Percentiles rank a stretch among this genome's conserved stretches.
phyloP scores from a whole-genome alignment of 345 rosid genomes.

The Eucalyptus sideroxylon region DNA sequence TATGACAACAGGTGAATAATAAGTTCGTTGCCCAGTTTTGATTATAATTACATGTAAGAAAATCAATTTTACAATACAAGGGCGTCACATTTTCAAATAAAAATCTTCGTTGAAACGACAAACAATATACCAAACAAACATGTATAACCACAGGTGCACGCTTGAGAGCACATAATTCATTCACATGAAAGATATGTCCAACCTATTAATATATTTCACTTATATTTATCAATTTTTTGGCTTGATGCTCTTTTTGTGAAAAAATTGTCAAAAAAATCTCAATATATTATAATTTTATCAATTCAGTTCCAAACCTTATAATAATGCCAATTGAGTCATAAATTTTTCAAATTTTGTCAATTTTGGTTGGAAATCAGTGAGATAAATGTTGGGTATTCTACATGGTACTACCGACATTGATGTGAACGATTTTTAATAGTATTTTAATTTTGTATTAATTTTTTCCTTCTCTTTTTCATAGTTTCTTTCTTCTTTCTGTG shows the following conservation, averaged over 20 bases:
- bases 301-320: no score
- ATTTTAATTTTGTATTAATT: no score
- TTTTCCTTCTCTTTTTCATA: no score
- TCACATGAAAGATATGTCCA: neutral
- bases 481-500: no score
- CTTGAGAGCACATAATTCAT: neutral
- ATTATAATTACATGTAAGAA: neutral
- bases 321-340: neutral
- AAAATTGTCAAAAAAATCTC: no score
- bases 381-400: no score
- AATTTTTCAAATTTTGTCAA: neutral
- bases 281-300: no score
- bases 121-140: neutral
- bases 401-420: rapidly evolving
- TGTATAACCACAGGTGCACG: neutral
- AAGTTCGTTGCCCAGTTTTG: neutral
- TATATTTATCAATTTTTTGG: neutral
- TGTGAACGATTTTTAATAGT: rapidly evolving
- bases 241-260: neutral
- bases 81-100: neutral
- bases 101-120: neutral
- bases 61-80: neutral
- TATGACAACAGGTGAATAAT: neutral
- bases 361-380: rapidly evolving
- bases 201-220: neutral